Percentiles rank a stretch among this genome's conserved stretches.
phyloP scores from a whole-genome alignment of 176 grass and related monocot genomes.

The Oryza brachyantha region DNA sequence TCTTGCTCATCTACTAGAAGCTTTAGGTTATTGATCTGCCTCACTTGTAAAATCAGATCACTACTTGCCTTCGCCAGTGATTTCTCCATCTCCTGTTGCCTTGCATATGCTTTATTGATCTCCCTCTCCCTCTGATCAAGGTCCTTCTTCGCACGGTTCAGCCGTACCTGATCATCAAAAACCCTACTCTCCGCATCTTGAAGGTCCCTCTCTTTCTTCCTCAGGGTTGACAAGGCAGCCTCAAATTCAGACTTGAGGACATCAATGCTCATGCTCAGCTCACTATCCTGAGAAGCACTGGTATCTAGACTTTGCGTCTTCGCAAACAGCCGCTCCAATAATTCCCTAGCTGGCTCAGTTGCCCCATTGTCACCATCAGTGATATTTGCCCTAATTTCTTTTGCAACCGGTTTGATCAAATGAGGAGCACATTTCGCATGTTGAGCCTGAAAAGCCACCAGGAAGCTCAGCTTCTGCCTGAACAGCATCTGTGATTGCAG shows the following conservation, averaged over 20 bases:
- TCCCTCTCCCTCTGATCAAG: conserved; percentile 62
- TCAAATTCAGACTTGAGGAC: conserved; percentile 68
- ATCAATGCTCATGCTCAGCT: conserved; percentile 56
- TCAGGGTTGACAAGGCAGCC: conserved; percentile 54
- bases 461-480: conserved; percentile 42
- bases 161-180: conserved; percentile 49
- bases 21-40: conserved; percentile 68
- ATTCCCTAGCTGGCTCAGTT: conserved; percentile 57
- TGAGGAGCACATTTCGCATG: conserved; percentile 36
- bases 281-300: conserved; percentile 36
- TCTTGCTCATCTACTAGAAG: conserved; percentile 57
- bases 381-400: conserved; percentile 32
- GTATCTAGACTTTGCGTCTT: conserved; percentile 62
- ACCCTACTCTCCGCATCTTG: conserved; percentile 52
- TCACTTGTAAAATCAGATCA: conserved; percentile 56
- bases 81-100: conserved; percentile 67
- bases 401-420: conserved; percentile 49
- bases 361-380: conserved; percentile 54
- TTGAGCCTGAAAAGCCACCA: conserved; percentile 40
- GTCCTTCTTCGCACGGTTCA: conserved; percentile 63
- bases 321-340: conserved; percentile 60
- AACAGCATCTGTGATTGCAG: conserved; percentile 41
- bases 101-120: conserved; percentile 52
- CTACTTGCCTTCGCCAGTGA: conserved; percentile 55
- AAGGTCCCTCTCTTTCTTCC: conserved; percentile 64